Conservation (phyloP, 352 stramenopile species). For the Phytophthora fragariaefolia region DNA sequence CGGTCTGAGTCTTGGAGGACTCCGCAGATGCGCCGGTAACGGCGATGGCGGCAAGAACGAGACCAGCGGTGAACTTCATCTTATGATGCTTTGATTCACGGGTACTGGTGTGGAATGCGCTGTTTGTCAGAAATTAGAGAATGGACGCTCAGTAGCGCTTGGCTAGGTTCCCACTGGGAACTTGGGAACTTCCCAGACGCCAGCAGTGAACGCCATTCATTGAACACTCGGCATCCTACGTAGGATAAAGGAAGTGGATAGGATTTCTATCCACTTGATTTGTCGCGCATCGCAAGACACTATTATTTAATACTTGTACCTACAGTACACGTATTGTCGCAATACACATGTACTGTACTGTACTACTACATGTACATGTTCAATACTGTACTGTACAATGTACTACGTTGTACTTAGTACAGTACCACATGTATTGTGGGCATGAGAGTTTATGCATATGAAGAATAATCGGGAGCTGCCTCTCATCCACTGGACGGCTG, state of each 20-base stretch:
- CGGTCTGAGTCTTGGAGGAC: conserved; percentile 11
- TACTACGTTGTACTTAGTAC: too few species aligned
- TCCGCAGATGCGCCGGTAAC: conserved; percentile 13
- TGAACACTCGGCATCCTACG: not conserved
- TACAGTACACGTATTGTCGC: too few species aligned
- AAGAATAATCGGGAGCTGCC: not conserved
- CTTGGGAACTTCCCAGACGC: too few species aligned
- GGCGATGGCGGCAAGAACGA: conserved; percentile 20
- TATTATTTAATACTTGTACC: too few species aligned
- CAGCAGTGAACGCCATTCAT: not conserved
- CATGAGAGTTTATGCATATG: not conserved
- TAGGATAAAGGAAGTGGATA: too few species aligned
- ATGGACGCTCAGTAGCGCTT: too few species aligned
- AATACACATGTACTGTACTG: too few species aligned
- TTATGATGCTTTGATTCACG: not conserved
- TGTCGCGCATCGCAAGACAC: too few species aligned
- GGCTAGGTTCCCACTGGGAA: too few species aligned
- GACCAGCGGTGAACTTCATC: conserved; percentile 29
- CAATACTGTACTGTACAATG: too few species aligned
- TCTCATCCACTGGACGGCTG: not conserved
- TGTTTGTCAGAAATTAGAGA: conserved; percentile 17
- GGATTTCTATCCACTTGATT: not conserved
- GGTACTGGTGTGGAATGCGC: not conserved
- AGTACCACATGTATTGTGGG: too few species aligned
- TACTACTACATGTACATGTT: too few species aligned